A percentile compares a stretch with the other conserved stretches of the same genome.
Conservation (phyloP, 1,139 yeast species). For the Geotrichum cucujoidarum region DNA sequence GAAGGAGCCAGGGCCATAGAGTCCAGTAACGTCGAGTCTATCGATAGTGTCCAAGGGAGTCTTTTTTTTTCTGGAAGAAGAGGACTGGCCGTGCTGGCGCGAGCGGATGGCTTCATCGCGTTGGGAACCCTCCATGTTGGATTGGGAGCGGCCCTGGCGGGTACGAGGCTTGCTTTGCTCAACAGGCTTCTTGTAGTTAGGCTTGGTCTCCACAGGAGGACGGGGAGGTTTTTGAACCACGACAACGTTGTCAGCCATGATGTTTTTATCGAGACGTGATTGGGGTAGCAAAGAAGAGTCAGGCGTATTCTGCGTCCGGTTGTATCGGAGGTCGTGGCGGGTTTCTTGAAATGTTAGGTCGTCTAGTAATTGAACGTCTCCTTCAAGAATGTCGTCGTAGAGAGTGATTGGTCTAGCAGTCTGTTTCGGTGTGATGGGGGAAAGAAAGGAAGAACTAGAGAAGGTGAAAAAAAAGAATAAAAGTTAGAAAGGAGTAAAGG, state of each 20-base stretch:
- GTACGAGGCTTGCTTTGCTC: neutral
- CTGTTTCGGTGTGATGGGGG: neutral
- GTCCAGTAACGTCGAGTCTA: conserved; percentile 89
- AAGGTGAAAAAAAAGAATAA: neutral
- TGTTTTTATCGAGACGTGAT: neutral
- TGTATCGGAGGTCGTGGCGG: conserved; percentile 4
- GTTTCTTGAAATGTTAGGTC: neutral
- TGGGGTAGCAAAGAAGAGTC: neutral
- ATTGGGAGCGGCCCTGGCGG: neutral
- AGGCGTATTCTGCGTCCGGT: neutral
- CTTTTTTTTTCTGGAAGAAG: conserved; percentile 38
- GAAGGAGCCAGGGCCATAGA: conserved; percentile 80
- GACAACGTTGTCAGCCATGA: neutral
- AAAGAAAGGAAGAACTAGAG: neutral
- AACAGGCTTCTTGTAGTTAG: neutral
- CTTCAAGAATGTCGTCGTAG: neutral
- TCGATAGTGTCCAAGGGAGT: conserved; percentile 77
- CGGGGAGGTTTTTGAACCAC: conserved; percentile 1
- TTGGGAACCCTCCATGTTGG: neutral
- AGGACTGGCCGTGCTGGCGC: neutral
- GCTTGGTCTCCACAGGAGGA: conserved; percentile 2
- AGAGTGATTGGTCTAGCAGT: neutral
- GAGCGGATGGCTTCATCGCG: neutral
- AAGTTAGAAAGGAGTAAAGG: neutral
- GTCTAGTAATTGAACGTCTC: neutral